Evolutionary conservation across 768 basidiomycete species (phyloP).

Genomic region (Boletus sp.): DNA sequence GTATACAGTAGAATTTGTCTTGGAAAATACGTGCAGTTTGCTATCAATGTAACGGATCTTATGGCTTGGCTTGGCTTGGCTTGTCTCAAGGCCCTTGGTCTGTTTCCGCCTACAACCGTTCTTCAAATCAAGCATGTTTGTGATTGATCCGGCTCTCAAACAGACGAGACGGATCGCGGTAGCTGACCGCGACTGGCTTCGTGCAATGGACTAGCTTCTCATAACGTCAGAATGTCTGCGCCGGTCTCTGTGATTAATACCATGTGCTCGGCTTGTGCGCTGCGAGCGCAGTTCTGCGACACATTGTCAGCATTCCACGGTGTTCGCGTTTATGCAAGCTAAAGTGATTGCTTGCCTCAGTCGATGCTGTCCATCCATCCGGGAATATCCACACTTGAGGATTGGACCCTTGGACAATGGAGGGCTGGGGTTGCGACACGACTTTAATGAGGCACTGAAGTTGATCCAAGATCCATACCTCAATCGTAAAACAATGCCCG

Average conservation of each 20-base stretch:
- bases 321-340: neutral
- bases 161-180: neutral
- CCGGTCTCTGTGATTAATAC: constrained; percentile 78
- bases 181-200: no score
- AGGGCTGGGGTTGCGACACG: constrained; percentile 46
- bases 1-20: neutral
- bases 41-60: neutral
- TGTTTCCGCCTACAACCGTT: neutral
- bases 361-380: constrained; percentile 93
- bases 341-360: constrained; percentile 51
- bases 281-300: constrained; percentile 70
- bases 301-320: neutral
- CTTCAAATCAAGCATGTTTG: neutral
- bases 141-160: neutral
- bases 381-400: constrained; percentile 76
- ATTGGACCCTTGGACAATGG: constrained; percentile 71
- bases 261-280: constrained; percentile 89
- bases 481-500: constrained; percentile 92
- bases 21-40: neutral
- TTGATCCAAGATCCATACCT: constrained; percentile 44
- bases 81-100: neutral
- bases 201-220: constrained; percentile 1
- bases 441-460: neutral
- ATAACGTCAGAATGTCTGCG: constrained; percentile 72
- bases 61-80: neutral